A percentile compares a stretch with the other conserved stretches of the same genome.
Evolutionary conservation across 331 rosid species (phyloP).

Genomic region (Cydonia oblonga): DNA sequence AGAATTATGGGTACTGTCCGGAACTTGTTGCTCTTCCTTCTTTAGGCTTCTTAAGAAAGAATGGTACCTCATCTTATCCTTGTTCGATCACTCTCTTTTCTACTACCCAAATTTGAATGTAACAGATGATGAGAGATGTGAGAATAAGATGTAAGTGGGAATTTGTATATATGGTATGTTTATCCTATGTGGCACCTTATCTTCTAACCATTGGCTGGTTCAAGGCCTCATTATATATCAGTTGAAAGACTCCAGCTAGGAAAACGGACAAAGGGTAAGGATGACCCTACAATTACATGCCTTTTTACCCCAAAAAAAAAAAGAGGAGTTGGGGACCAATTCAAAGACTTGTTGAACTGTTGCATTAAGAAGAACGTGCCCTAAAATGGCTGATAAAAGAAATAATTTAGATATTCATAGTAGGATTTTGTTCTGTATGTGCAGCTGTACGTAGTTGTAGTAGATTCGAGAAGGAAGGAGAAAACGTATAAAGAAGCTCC

Average conservation of each 20-base stretch:
- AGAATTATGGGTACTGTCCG: conserved; percentile 14
- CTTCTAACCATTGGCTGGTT: conserved; percentile 20
- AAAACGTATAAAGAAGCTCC: not conserved
- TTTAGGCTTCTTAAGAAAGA: conserved; percentile 52
- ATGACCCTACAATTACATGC: not conserved
- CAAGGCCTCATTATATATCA: not conserved
- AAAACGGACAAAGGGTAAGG: not conserved
- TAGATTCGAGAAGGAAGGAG: not conserved
- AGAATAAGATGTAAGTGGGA: conserved; percentile 2
- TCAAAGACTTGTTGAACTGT: not conserved
- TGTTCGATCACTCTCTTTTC: not conserved
- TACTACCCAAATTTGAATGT: not conserved
- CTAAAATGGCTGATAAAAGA: not conserved
- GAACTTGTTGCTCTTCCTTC: conserved; percentile 60
- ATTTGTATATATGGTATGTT: conserved; percentile 8
- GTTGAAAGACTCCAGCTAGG: conserved; percentile 9
- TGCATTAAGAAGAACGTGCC: conserved; percentile 3
- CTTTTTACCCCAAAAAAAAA: not conserved
- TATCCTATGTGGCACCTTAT: conserved; percentile 23
- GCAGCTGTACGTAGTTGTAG: not conserved
- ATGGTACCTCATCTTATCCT: conserved; percentile 39
- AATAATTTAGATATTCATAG: not conserved
- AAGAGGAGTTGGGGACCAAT: not conserved
- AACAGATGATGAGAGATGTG: not conserved
- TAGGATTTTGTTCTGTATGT: not conserved